Evolutionary conservation across 2,329 filamentous ascomycete species (phyloP).

Genomic region (Calonectria henricotiae): DNA sequence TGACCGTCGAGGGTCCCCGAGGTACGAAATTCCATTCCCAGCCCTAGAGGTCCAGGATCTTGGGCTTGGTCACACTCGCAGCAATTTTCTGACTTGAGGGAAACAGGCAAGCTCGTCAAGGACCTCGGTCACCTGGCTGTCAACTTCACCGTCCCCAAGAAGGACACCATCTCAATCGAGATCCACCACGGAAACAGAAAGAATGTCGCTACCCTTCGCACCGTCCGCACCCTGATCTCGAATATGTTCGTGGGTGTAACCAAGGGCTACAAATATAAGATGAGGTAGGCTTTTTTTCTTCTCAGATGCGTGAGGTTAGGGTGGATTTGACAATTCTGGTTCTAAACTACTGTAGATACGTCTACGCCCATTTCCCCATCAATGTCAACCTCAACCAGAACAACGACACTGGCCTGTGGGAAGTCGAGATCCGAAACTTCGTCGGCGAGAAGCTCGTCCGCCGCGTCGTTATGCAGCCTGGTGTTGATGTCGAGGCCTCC

Average conservation of each 20-base stretch:
- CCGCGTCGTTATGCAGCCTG: constrained; percentile 88
- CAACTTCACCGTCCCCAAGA: constrained; percentile 91
- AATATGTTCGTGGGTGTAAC: constrained; percentile 99
- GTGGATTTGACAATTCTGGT: too few species aligned
- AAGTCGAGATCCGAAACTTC: constrained; percentile 99
- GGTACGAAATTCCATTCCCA: constrained; percentile 68
- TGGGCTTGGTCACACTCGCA: background rate
- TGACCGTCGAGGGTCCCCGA: constrained; percentile 97
- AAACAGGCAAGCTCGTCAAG: constrained; percentile 92
- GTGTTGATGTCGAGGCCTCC: constrained; percentile 92
- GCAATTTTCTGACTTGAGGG: constrained; percentile 39
- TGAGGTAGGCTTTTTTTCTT: constrained; percentile 63
- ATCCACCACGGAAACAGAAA: constrained; percentile 99
- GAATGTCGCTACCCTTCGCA: constrained; percentile 97
- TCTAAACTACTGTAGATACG: constrained; percentile 76
- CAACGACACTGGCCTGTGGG: constrained; percentile 86
- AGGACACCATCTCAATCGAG: constrained; percentile 93
- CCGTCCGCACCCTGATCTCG: constrained; percentile 97
- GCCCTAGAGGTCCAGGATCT: constrained; percentile 1
- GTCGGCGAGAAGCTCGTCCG: constrained; percentile 99
- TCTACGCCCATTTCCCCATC: constrained; percentile 99
- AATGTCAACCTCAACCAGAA: constrained; percentile 99
- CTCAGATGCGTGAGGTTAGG: too few species aligned
- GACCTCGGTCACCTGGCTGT: constrained; percentile 97
- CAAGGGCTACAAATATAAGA: constrained; percentile 99